phyloP scores from a whole-genome alignment of 768 basidiomycete genomes.

The Auricularia heimuer region DNA sequence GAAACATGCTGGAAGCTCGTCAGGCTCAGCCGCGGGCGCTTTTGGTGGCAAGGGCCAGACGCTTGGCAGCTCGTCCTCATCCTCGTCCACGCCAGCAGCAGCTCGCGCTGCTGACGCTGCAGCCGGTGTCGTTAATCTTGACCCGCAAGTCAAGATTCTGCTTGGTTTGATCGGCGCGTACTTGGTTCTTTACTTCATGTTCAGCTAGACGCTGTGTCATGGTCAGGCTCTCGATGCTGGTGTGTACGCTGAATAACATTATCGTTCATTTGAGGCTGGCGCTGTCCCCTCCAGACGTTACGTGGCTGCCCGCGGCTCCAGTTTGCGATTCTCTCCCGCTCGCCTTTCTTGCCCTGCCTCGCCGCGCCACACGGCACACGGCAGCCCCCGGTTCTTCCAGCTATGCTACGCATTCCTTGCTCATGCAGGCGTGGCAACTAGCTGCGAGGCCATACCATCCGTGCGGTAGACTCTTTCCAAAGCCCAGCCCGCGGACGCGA shows the following conservation, averaged over 20 bases:
- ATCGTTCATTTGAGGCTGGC: no score
- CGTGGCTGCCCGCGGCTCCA: no score
- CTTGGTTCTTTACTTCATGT: conserved; percentile 39
- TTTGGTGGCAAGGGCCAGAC: conserved; percentile 72
- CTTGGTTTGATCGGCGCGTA: conserved; percentile 57
- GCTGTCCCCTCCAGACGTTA: no score
- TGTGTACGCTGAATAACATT: no score
- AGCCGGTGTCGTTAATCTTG: conserved; percentile 38
- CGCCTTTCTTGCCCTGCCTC: no score
- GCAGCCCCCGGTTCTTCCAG: no score
- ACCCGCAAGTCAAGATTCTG: conserved; percentile 60
- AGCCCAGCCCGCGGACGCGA: conserved; percentile 7
- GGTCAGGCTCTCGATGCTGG: no score
- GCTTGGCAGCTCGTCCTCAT: conserved; percentile 36
- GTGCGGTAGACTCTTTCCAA: not conserved
- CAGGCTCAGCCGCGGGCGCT: conserved; percentile 28
- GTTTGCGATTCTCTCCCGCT: no score
- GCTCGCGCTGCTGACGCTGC: conserved; percentile 24
- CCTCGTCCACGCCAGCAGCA: conserved; percentile 27
- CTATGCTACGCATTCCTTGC: no score
- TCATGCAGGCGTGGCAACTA: not conserved
- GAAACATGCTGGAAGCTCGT: conserved; percentile 35
- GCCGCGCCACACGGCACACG: no score
- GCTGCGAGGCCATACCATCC: not conserved
- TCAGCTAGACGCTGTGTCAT: conserved; percentile 4